phyloP scores from a whole-genome alignment of 768 basidiomycete species.

The Xerocomellus chrysenteron region DNA sequence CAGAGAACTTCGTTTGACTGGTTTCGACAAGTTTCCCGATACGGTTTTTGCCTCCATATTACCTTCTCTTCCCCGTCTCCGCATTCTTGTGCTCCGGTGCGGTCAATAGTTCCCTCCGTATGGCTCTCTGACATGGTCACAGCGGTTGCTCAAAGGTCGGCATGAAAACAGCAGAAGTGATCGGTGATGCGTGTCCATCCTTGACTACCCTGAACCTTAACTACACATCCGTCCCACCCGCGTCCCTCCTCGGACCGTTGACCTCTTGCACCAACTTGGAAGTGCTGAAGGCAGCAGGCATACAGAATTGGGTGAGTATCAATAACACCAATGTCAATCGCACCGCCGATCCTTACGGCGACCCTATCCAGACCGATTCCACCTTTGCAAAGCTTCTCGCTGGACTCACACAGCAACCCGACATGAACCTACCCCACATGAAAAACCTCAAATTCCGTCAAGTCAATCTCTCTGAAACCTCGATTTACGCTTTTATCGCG shows the following conservation, averaged over 20 bases:
- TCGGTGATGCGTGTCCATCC: conserved; percentile 40
- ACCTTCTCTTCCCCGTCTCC: conserved; percentile 42
- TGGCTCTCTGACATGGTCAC: conserved; percentile 16
- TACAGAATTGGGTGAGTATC: conserved; percentile 55
- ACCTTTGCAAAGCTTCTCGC: conserved; percentile 47
- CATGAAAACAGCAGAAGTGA: conserved; percentile 44
- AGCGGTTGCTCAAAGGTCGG: conserved; percentile 65
- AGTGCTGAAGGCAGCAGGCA: conserved; percentile 61
- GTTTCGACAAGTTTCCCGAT: conserved; percentile 54
- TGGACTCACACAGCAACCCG: conserved; percentile 18
- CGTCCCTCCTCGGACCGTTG: conserved; percentile 43
- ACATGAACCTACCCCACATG: conserved; percentile 39
- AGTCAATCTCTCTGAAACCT: conserved; percentile 48
- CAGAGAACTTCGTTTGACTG: conserved; percentile 49
- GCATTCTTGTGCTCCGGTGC: conserved; percentile 56
- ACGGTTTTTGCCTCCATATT: conserved; percentile 50
- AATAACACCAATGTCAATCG: not conserved
- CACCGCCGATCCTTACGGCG: not conserved
- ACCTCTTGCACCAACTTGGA: conserved; percentile 42
- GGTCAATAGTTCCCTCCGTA: conserved; percentile 2
- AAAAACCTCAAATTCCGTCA: conserved; percentile 60
- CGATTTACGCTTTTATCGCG: conserved; percentile 42
- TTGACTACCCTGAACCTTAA: conserved; percentile 56
- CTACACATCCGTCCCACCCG: conserved; percentile 55
- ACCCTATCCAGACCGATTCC: conserved; percentile 51